Conservation (phyloP, 306 rosid genomes). For the peach (Prunus persica) region DNA sequence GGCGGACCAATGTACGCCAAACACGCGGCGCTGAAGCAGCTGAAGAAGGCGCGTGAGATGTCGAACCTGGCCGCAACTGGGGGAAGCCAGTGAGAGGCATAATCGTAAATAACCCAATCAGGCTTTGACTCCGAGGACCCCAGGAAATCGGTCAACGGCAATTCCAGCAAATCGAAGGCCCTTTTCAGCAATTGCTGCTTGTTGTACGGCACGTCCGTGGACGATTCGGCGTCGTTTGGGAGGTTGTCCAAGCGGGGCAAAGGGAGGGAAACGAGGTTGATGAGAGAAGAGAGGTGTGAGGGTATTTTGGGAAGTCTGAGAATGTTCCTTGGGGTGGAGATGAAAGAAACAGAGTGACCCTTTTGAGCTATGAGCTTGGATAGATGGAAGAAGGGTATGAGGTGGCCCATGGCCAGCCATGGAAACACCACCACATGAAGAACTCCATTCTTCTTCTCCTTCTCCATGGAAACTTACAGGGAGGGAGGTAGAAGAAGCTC, state of each 20-base stretch:
- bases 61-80: constrained; percentile 32
- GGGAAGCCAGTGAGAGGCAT: constrained; percentile 53
- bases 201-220: constrained; percentile 39
- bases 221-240: constrained; percentile 38
- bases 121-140: constrained; percentile 8
- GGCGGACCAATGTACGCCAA: constrained; percentile 30
- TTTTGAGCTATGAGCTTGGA: constrained; percentile 35
- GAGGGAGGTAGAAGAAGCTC: background rate
- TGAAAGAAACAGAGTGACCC: constrained; percentile 34
- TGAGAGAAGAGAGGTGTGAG: constrained; percentile 29
- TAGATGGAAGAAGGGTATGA: constrained; percentile 42
- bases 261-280: constrained; percentile 30
- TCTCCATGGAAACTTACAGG: background rate
- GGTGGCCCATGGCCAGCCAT: constrained; percentile 56
- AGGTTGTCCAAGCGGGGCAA: constrained; percentile 29
- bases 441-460: background rate
- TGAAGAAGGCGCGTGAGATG: constrained; percentile 29
- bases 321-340: constrained; percentile 41
- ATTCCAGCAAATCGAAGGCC: constrained; percentile 38
- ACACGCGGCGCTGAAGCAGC: constrained; percentile 37
- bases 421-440: constrained; percentile 42
- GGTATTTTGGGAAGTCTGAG: constrained; percentile 34
- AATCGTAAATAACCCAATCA: constrained; percentile 53
- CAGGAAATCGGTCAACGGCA: constrained; percentile 16
- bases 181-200: constrained; percentile 33